phyloP scores from a whole-genome alignment of 2,329 filamentous ascomycete species.

The Alternaria sp. region DNA sequence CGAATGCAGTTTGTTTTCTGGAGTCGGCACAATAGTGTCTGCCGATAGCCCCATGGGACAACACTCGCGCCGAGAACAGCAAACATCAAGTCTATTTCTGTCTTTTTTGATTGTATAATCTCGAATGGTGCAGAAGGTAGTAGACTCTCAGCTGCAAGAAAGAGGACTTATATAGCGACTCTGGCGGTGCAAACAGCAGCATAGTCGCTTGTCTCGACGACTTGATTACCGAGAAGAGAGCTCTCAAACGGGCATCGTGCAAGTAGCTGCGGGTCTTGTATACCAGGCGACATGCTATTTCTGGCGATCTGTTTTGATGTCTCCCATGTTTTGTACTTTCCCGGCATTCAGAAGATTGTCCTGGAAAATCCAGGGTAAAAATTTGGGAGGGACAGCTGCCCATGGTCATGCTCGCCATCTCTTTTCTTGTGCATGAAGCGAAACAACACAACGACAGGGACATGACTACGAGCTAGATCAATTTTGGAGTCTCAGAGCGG shows the following conservation, averaged over 20 bases:
- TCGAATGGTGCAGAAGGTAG: neutral
- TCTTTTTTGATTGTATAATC: too few species aligned
- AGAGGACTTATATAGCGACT: neutral
- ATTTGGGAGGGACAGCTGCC: too few species aligned
- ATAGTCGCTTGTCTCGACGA: neutral
- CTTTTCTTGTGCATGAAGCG: neutral
- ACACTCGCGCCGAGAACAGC: neutral
- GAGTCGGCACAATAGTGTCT: neutral
- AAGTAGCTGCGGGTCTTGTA: neutral
- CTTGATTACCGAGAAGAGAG: too few species aligned
- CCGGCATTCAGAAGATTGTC: too few species aligned
- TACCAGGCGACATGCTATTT: neutral
- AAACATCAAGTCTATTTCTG: too few species aligned
- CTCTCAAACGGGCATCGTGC: too few species aligned
- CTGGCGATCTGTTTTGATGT: neutral
- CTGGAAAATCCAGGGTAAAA: too few species aligned
- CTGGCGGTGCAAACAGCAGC: neutral
- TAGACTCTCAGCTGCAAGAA: neutral
- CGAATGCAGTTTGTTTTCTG: neutral
- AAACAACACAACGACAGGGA: neutral
- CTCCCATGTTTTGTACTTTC: neutral
- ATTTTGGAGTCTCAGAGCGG: neutral
- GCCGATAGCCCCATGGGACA: rapidly evolving
- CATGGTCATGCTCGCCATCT: too few species aligned
- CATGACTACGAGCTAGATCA: neutral